A percentile compares a stretch with the other conserved stretches of the same genome.
These are phyloP conservation scores for Gossypium davidsonii DNA, from an alignment of 441 rosid species.

Conservation along the genomic window DNA sequence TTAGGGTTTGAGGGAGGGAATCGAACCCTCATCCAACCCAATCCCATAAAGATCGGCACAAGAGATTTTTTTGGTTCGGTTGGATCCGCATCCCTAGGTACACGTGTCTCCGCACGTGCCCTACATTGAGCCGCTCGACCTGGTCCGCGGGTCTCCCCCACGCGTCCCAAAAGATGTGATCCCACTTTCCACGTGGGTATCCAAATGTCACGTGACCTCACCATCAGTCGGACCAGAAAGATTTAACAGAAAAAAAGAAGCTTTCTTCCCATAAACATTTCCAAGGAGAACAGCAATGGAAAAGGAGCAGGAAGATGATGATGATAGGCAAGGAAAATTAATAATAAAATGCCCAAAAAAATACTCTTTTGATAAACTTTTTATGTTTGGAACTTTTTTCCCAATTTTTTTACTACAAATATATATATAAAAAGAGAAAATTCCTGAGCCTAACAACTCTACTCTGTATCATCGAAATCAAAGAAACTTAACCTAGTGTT, in stretches of 20 bases:
- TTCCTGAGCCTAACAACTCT: not conserved
- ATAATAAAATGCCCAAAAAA: too few relatives aligned
- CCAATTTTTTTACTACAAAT: not conserved
- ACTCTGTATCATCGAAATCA: not conserved
- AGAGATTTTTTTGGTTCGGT: not conserved
- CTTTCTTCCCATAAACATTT: not conserved
- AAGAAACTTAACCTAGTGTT: not conserved
- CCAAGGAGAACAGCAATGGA: not conserved
- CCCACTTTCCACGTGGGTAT: conserved; percentile 6
- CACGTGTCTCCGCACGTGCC: conserved; percentile 20
- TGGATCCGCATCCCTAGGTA: conserved; percentile 6
- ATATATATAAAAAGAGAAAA: too few relatives aligned
- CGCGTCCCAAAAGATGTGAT: not conserved
- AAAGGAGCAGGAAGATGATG: not conserved
- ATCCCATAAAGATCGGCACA: not conserved
- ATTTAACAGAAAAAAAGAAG: not conserved
- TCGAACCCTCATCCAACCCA: not conserved
- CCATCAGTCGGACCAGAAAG: not conserved
- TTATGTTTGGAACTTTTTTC: not conserved
- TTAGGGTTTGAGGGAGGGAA: not conserved
- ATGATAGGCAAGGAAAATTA: too few relatives aligned
- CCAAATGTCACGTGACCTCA: conserved; percentile 3
- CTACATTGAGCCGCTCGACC: not conserved
- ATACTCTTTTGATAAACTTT: too few relatives aligned
- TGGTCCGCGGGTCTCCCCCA: conserved; percentile 6